Conservation (phyloP, 768 basidiomycete species). For the Lactarius indigo region DNA sequence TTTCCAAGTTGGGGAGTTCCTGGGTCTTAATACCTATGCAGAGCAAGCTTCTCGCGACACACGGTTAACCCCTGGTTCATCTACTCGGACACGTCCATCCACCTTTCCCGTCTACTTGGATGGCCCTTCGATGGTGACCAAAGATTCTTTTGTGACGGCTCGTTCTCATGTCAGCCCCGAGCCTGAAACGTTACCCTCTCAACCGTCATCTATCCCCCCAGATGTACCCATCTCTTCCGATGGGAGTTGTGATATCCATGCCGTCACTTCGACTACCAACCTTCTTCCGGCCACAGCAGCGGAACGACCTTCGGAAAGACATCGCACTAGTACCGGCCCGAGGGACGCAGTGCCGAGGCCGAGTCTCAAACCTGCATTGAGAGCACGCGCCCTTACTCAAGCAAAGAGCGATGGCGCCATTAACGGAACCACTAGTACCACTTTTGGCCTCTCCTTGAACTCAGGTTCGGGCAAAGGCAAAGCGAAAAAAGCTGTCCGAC, state of each 20-base stretch:
- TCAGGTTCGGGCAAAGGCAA: constrained; percentile 28
- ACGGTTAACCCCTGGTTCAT: background rate
- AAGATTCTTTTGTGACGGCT: constrained; percentile 34
- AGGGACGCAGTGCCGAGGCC: background rate
- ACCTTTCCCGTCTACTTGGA: background rate
- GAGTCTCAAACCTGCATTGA: constrained; percentile 10
- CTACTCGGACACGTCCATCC: background rate
- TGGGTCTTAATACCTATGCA: constrained; percentile 62
- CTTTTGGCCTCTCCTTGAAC: background rate
- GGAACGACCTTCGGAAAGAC: background rate
- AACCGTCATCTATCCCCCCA: constrained; percentile 15
- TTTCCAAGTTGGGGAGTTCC: constrained; percentile 74
- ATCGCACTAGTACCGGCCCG: background rate
- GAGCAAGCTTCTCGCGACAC: constrained; percentile 29
- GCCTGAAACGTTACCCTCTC: constrained; percentile 17
- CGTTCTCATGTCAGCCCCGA: constrained; percentile 30
- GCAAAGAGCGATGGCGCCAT: constrained; percentile 7
- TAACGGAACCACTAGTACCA: background rate
- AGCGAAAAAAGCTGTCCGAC: constrained; percentile 18
- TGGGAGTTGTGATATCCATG: background rate
- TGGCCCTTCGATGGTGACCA: constrained; percentile 20
- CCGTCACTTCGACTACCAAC: constrained; percentile 10
- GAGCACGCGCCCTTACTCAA: background rate
- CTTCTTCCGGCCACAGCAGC: constrained; percentile 2
- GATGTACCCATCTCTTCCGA: background rate